These are phyloP conservation scores for Oropetium thomaeum DNA, from an alignment of 176 grass and related monocot species.

Conservation along the genomic window DNA sequence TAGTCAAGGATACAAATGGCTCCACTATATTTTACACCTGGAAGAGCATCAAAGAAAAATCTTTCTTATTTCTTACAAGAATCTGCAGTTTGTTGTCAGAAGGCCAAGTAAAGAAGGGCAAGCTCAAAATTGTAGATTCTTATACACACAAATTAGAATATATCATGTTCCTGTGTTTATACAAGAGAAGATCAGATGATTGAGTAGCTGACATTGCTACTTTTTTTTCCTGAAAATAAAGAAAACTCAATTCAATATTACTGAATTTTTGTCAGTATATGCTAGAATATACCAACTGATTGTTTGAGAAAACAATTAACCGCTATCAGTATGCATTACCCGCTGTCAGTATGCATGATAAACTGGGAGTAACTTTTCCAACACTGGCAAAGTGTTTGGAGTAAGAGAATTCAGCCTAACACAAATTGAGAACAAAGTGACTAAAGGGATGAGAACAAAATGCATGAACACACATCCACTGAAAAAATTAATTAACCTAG, in stretches of 20 bases:
- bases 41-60: constrained; percentile 26
- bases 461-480: neutral
- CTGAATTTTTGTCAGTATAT: neutral
- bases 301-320: too few relatives aligned
- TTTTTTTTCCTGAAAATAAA: neutral
- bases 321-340: neutral
- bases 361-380: neutral
- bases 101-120: constrained; percentile 16
- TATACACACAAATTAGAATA: neutral
- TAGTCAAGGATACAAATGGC: constrained; percentile 35
- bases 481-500: too few relatives aligned
- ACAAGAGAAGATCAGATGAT: neutral
- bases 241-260: too few relatives aligned
- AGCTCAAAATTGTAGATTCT: constrained; percentile 26
- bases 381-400: neutral
- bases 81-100: constrained; percentile 28
- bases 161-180: constrained; percentile 4
- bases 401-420: neutral
- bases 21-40: constrained; percentile 41
- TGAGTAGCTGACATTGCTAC: neutral
- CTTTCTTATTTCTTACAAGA: constrained; percentile 21
- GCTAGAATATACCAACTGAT: neutral
- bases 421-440: neutral
- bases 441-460: neutral
- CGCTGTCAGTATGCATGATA: neutral